Conservation (phyloP, 2,329 filamentous ascomycete genomes). For the Curvularia eragrostidis region DNA sequence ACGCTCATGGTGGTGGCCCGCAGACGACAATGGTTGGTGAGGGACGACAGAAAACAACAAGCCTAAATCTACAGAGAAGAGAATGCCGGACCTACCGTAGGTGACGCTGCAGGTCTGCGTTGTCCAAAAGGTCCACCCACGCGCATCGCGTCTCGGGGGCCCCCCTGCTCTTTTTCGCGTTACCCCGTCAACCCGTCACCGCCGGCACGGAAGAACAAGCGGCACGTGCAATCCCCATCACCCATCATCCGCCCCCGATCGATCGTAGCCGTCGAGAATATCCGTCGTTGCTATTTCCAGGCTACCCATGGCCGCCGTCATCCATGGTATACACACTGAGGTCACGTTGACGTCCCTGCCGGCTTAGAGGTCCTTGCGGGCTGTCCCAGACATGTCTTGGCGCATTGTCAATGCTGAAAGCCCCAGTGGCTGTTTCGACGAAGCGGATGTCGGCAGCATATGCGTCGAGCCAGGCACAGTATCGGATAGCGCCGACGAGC, state of each 20-base stretch:
- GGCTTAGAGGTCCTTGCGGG: not conserved
- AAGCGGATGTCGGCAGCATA: slow-evolving; percentile 7
- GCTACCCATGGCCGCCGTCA: not conserved
- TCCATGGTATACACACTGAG: not conserved
- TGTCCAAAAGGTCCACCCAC: slow-evolving; percentile 27
- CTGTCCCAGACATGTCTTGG: not conserved
- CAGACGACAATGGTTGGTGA: slow-evolving; percentile 17
- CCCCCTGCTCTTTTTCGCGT: slow-evolving; percentile 26
- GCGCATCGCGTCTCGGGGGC: slow-evolving; percentile 34
- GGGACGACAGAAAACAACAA: slow-evolving; percentile 27
- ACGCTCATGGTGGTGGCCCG: slow-evolving; percentile 61
- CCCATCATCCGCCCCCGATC: not conserved
- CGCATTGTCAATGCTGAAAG: not conserved
- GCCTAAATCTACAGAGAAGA: slow-evolving; percentile 38
- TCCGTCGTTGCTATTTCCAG: not conserved
- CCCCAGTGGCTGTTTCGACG: not conserved
- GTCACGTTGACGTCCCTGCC: not conserved
- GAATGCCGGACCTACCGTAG: slow-evolving; percentile 38
- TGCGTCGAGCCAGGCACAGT: not conserved
- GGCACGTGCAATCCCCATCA: slow-evolving; percentile 25
- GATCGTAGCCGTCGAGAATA: not conserved
- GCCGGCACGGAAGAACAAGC: slow-evolving; percentile 18
- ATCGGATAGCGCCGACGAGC: slow-evolving; percentile 7
- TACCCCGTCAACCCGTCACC: slow-evolving; percentile 28
- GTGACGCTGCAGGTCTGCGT: slow-evolving; percentile 40